Conservation (phyloP, 164 flowering plant genomes). For the Euptelea pleiosperma region DNA sequence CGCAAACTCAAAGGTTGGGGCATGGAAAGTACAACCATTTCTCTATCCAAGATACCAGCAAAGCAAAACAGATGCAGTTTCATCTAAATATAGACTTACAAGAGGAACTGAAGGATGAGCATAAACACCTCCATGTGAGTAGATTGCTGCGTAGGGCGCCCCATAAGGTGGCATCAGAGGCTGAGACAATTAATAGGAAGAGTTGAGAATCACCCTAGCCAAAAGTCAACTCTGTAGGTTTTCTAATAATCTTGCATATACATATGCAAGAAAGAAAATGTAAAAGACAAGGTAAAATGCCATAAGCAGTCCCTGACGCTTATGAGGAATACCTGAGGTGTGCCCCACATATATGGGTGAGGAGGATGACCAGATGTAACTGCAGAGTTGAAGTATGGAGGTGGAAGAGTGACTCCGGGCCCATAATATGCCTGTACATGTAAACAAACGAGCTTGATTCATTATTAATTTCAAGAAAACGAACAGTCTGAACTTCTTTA, state of each 20-base stretch:
- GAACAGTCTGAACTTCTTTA: not conserved
- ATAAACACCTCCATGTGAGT: conserved; percentile 84
- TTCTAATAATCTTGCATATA: not conserved
- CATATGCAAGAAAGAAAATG: not conserved
- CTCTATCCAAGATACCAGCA: not conserved
- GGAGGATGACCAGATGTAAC: conserved; percentile 77
- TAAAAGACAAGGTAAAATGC: not conserved
- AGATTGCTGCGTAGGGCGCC: conserved; percentile 81
- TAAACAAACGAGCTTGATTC: not conserved
- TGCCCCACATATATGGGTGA: conserved; percentile 85
- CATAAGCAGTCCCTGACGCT: not conserved
- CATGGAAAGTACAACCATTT: not conserved
- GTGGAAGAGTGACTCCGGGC: conserved; percentile 31
- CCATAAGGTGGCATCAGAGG: conserved; percentile 90
- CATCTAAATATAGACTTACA: conserved; percentile 47
- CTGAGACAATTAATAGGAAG: conserved; percentile 34
- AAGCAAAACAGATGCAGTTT: not conserved
- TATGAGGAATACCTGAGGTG: conserved; percentile 57
- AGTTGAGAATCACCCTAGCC: conserved; percentile 5
- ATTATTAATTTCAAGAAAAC: not conserved
- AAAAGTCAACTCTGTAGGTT: not conserved
- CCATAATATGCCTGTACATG: conserved; percentile 39
- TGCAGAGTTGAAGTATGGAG: conserved; percentile 54
- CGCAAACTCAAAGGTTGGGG: not conserved
- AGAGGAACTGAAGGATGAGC: conserved; percentile 74